Percentiles rank a stretch among this genome's conserved stretches.
Conservation (phyloP, 352 stramenopile species). For the Globisporangium megalacanthum region DNA sequence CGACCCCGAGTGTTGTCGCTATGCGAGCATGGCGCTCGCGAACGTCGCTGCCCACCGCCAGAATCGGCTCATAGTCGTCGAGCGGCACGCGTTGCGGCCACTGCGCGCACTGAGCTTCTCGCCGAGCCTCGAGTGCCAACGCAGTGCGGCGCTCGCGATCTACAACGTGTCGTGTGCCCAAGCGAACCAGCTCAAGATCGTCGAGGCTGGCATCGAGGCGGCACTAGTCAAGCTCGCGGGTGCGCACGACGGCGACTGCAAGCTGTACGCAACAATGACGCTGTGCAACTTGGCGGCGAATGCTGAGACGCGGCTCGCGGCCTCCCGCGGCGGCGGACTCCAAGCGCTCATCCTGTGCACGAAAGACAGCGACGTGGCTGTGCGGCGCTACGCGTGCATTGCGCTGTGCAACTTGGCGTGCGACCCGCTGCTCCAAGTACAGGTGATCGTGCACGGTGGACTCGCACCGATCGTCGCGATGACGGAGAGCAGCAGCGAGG, state of each 20-base stretch:
- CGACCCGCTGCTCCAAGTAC: constrained; percentile 84
- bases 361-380: constrained; percentile 86
- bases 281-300: constrained; percentile 95
- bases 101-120: constrained; percentile 80
- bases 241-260: constrained; percentile 89
- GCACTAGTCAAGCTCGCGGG: constrained; percentile 84
- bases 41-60: constrained; percentile 90
- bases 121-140: constrained; percentile 86
- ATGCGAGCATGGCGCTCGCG: constrained; percentile 92
- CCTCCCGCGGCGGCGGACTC: constrained; percentile 86
- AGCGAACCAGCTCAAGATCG: constrained; percentile 87
- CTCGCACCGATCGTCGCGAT: constrained; percentile 85
- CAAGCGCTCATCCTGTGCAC: constrained; percentile 86
- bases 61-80: constrained; percentile 87
- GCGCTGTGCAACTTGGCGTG: constrained; percentile 94
- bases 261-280: constrained; percentile 93
- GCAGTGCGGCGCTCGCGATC: constrained; percentile 86
- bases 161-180: constrained; percentile 95
- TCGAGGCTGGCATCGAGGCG: constrained; percentile 83
- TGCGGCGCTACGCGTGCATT: constrained; percentile 91
- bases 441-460: constrained; percentile 92
- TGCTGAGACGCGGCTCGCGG: constrained; percentile 81
- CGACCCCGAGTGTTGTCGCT: constrained; percentile 80
- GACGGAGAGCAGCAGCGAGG: constrained; percentile 30
- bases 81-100: constrained; percentile 69